phyloP scores from a whole-genome alignment of 2,329 filamentous ascomycete species.

The Acephala macrosclerotiorum region DNA sequence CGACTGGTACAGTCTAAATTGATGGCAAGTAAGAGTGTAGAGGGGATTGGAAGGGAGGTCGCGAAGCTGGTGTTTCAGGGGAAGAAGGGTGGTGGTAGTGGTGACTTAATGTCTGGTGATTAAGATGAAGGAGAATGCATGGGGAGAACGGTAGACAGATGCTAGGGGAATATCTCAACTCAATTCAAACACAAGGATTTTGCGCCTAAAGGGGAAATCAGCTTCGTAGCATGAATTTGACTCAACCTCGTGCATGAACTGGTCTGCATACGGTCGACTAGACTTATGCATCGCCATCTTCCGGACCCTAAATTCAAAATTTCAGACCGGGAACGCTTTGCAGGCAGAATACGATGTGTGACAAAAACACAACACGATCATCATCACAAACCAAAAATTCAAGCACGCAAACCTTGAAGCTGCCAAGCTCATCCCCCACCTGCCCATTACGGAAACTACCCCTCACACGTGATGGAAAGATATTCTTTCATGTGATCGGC shows the following conservation, averaged over 20 bases:
- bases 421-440: too few relatives aligned
- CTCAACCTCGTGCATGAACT: too few relatives aligned
- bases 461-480: background rate
- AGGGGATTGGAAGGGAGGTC: background rate
- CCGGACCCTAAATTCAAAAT: too few relatives aligned
- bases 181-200: too few relatives aligned
- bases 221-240: too few relatives aligned
- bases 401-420: background rate
- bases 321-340: background rate
- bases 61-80: background rate
- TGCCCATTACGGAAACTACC: background rate
- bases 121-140: too few relatives aligned
- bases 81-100: background rate
- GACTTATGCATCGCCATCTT: too few relatives aligned
- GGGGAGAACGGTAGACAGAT: too few relatives aligned
- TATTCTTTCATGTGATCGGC: slow-evolving; percentile 3
- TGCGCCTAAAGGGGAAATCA: too few relatives aligned
- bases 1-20: background rate
- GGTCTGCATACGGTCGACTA: too few relatives aligned
- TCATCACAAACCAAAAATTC: background rate
- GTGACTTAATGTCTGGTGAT: too few relatives aligned
- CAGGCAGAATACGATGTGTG: background rate
- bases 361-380: background rate
- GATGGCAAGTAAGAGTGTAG: background rate
- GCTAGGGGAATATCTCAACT: too few relatives aligned